Evolutionary conservation across 371 early-diverging fungal species (phyloP).

Genomic region (Actinomucor elegans): DNA sequence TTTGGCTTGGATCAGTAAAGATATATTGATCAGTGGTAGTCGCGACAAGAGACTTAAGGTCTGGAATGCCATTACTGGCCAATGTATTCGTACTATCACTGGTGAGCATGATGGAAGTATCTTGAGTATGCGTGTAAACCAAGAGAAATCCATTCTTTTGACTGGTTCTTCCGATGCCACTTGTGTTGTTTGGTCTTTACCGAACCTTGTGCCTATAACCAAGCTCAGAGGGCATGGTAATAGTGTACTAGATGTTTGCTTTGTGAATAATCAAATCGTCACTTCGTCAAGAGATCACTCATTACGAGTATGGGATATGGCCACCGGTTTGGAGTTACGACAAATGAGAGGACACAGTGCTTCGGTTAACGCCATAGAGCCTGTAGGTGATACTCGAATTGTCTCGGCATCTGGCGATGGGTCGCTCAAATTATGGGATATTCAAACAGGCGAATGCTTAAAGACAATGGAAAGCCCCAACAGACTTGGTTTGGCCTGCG

Average conservation of each 20-base stretch:
- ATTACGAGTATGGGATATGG: conserved; percentile 45
- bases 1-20: conserved; percentile 73
- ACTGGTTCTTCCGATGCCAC: conserved; percentile 93
- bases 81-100: conserved; percentile 56
- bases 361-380: conserved; percentile 88
- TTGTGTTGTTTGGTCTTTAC: conserved; percentile 85
- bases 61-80: conserved; percentile 72
- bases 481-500: conserved; percentile 88
- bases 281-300: conserved; percentile 81
- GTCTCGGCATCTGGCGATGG: conserved; percentile 91
- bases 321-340: conserved; percentile 52
- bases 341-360: conserved; percentile 81
- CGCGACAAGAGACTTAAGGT: conserved; percentile 86
- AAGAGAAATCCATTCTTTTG: conserved; percentile 77
- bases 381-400: conserved; percentile 56
- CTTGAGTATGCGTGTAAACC: conserved; percentile 82
- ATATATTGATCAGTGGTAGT: conserved; percentile 87
- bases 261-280: conserved; percentile 68
- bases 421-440: conserved; percentile 85
- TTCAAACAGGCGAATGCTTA: conserved; percentile 63
- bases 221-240: conserved; percentile 70
- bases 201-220: conserved; percentile 31
- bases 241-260: conserved; percentile 82
- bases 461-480: conserved; percentile 73
- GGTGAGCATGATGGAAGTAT: conserved; percentile 82